Evolutionary conservation across 345 rosid genomes (phyloP).

Genomic region (Barbarea vulgaris): DNA sequence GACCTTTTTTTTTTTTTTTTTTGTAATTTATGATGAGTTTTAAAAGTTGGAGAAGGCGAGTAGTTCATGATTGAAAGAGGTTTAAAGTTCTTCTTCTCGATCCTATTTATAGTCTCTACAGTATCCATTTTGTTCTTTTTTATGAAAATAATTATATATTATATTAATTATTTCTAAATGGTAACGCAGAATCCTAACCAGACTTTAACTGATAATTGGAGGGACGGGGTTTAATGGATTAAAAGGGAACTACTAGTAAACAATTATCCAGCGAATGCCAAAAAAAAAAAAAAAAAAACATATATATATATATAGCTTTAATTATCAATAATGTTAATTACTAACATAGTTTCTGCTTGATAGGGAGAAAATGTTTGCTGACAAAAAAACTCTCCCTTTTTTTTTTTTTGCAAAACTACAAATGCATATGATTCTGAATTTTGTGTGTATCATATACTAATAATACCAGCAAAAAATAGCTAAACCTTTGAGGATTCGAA

Average conservation of each 20-base stretch:
- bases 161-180: neutral
- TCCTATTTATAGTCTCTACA: constrained; percentile 35
- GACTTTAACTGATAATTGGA: neutral
- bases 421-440: neutral
- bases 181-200: neutral
- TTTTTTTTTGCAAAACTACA: neutral
- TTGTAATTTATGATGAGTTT: constrained; percentile 37
- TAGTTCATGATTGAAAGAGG: constrained; percentile 42
- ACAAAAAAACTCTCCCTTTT: neutral
- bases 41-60: constrained; percentile 40
- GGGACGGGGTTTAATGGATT: neutral
- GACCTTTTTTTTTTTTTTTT: constrained; percentile 4
- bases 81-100: constrained; percentile 28
- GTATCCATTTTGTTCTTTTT: neutral
- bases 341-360: neutral
- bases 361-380: neutral
- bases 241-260: neutral
- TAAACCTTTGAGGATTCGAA: neutral
- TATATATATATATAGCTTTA: too few relatives aligned
- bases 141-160: neutral
- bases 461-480: neutral
- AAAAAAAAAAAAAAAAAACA: too few relatives aligned
- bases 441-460: neutral
- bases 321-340: too few relatives aligned
- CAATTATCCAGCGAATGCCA: neutral